Conservation (phyloP, 1,284 basidiomycete species). For the Quambalaria eucalypti region DNA sequence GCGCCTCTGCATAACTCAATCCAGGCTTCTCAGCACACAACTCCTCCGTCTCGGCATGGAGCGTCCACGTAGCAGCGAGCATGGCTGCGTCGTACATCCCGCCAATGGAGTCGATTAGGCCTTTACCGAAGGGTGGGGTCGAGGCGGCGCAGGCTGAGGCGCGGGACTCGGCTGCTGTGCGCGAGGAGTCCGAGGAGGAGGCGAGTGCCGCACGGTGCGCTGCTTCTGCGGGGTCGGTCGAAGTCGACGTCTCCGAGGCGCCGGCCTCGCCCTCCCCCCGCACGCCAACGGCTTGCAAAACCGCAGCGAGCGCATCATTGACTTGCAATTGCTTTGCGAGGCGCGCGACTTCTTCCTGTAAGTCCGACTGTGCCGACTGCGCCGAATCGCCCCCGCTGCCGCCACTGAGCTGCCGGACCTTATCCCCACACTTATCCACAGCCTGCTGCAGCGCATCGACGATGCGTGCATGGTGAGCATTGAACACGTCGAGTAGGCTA, state of each 20-base stretch:
- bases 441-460: too few relatives aligned
- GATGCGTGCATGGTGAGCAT: too few relatives aligned
- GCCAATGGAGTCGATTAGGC: constrained; percentile 49
- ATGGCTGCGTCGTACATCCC: constrained; percentile 47
- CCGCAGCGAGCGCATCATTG: too few relatives aligned
- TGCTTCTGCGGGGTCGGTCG: not conserved
- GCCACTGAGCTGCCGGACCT: too few relatives aligned
- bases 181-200: not conserved
- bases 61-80: constrained; percentile 31
- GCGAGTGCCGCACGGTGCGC: not conserved
- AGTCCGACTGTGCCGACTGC: too few relatives aligned
- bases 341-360: too few relatives aligned
- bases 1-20: constrained; percentile 23
- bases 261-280: not conserved
- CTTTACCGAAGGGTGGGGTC: constrained; percentile 39
- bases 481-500: too few relatives aligned
- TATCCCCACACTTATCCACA: too few relatives aligned
- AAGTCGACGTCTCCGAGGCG: not conserved
- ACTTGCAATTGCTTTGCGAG: too few relatives aligned
- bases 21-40: constrained; percentile 15
- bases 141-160: not conserved
- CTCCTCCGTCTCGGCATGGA: constrained; percentile 20
- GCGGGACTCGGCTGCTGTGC: not conserved
- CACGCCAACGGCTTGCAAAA: too few relatives aligned
- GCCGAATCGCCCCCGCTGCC: too few relatives aligned